These are phyloP conservation scores for Elaphomyces granulatus DNA, from an alignment of 495 filamentous ascomycete genomes.

Conservation along the genomic window DNA sequence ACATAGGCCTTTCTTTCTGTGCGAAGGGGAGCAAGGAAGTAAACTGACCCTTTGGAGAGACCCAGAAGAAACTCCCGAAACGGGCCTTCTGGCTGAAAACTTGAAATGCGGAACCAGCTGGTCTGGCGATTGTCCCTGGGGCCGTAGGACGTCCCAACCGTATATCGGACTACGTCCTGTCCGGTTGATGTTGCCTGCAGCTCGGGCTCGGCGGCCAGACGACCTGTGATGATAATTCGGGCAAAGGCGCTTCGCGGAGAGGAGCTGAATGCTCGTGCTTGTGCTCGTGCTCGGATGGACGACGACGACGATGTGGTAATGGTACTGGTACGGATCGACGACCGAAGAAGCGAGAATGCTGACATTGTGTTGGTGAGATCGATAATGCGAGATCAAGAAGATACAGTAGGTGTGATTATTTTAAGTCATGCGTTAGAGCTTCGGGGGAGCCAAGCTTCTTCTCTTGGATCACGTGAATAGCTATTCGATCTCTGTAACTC, in stretches of 20 bases:
- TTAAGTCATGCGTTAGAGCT: no score
- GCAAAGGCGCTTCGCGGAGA: constrained; percentile 34
- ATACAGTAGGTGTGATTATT: no score
- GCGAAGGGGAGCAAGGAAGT: neutral
- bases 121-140: constrained; percentile 46
- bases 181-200: constrained; percentile 48
- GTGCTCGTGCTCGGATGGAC: constrained; percentile 25
- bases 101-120: constrained; percentile 61
- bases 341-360: no score
- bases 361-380: neutral
- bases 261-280: constrained; percentile 44
- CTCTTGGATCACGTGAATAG: no score
- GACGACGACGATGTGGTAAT: no score
- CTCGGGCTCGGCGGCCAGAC: constrained; percentile 58
- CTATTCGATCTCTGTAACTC: no score
- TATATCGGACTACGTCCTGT: constrained; percentile 51
- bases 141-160: constrained; percentile 45
- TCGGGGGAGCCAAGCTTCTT: no score
- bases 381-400: neutral
- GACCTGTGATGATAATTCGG: constrained; percentile 60
- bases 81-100: constrained; percentile 45
- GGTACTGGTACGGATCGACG: no score
- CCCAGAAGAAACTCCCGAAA: constrained; percentile 48
- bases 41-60: constrained; percentile 67
- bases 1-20: neutral